Conservation (phyloP, 176 grass and related monocot species). For the Tillandsia fasciculata region DNA sequence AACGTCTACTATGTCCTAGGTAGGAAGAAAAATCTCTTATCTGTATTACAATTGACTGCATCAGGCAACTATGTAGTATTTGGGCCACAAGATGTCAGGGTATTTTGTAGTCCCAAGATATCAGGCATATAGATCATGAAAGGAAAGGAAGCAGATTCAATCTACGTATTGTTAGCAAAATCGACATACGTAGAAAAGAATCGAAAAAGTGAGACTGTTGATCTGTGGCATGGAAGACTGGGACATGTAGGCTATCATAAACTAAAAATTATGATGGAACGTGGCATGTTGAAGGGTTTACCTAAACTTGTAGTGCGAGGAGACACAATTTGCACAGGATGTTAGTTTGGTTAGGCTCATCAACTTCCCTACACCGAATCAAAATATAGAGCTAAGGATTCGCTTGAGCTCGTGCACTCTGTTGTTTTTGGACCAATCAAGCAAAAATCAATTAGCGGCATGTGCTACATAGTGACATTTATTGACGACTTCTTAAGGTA, state of each 20-base stretch:
- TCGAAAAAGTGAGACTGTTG: too few species aligned
- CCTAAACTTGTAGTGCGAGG: not conserved
- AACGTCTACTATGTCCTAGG: not conserved
- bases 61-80: too few species aligned
- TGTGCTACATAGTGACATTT: not conserved
- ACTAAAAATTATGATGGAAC: too few species aligned
- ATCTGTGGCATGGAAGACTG: too few species aligned
- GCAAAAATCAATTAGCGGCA: not conserved
- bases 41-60: not conserved
- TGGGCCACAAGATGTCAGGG: too few species aligned
- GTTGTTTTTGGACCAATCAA: not conserved
- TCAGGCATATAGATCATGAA: not conserved
- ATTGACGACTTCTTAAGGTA: not conserved
- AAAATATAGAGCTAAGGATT: not conserved
- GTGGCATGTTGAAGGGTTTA: not conserved
- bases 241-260: too few species aligned
- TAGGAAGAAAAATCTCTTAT: conserved; percentile 1
- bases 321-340: not conserved
- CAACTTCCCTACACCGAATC: not conserved
- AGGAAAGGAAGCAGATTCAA: not conserved
- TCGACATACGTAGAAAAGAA: too few species aligned
- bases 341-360: not conserved
- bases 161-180: not conserved
- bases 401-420: not conserved
- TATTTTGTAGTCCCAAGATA: not conserved